A percentile compares a stretch with the other conserved stretches of the same genome.
These are phyloP conservation scores for Arthrobotrys iridis DNA, from an alignment of 2,329 filamentous ascomycete genomes.

Conservation along the genomic window DNA sequence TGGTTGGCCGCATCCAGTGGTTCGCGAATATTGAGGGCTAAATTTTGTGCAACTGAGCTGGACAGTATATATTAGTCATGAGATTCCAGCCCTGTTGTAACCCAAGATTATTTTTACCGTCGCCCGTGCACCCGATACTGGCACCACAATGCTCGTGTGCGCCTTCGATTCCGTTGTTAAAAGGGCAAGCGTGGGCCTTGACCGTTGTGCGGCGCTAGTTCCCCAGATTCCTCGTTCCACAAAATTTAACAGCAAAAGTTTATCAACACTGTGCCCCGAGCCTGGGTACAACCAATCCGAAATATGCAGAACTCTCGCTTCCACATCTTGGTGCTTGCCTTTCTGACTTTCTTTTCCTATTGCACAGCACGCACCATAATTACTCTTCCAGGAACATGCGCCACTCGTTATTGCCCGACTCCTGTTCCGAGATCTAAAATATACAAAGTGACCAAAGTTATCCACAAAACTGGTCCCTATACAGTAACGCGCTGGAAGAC, in stretches of 20 bases:
- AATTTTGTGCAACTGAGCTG: not conserved
- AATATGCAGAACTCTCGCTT: slow-evolving; percentile 26
- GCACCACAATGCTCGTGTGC: not conserved
- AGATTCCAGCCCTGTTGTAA: not conserved
- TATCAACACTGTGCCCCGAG: not conserved
- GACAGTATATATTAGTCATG: not conserved
- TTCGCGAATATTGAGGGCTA: not conserved
- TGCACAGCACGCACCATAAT: slow-evolving; percentile 26
- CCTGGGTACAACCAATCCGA: not conserved
- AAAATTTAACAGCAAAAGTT: not conserved
- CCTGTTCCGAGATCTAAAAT: not conserved
- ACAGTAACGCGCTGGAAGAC: slow-evolving; percentile 31
- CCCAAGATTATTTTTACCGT: not conserved
- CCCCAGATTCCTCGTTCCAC: not conserved
- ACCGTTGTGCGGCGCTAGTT: not conserved
- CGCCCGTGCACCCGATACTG: not conserved
- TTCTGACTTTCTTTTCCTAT: slow-evolving; percentile 25
- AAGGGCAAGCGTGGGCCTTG: not conserved
- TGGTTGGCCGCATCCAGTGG: too few species aligned
- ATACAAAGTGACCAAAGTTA: not conserved
- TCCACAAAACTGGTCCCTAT: slow-evolving; percentile 13
- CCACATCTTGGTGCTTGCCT: slow-evolving; percentile 18
- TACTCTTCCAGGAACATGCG: slow-evolving; percentile 13
- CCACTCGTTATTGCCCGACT: slow-evolving; percentile 32
- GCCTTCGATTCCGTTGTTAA: not conserved